Evolutionary conservation across 225 moss, liverwort and hornwort species (phyloP), one percentile per base, ranked within the genome.

Genomic region (Physcomitrium patens): DNA sequence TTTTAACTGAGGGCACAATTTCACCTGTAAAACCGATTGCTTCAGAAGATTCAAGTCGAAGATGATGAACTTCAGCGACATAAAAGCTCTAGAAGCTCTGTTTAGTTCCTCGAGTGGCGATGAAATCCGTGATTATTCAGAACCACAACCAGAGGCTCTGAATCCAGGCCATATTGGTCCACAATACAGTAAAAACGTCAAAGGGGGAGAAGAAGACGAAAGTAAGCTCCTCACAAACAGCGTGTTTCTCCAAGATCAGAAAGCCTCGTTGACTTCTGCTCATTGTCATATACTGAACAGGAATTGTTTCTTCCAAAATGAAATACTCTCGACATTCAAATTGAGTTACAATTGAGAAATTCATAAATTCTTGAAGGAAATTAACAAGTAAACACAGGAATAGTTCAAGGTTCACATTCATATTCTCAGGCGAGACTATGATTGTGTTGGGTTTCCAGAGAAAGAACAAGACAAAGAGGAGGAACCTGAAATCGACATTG

Each of bases 101-200:
- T 78, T 90, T 50, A 27, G 67, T 13, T 24, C 78, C 18, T 71
- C 72, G 4, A 68, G 57, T 62, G 43, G 59, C 0, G 22, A 27
- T 42, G 72, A 76, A 41, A 47, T 26, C 3, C 67, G 52, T 1
- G 87, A 85, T 61, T 82, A 71, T n/a, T 80, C 80, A 10, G 75
- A 85, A 23, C 19, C 81, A 8, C 8, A 65, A 19, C 10, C 45
- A 9, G 80, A 82, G 0, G 76, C 41, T 0, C 46, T 85, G n/a
- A 83, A 85, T 77, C 88, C 88, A 8, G 82, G 88, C 37, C 85
- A 85, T 0, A 88, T 88, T 63, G 88, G 85, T 22, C 88, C 85
- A 10, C 82, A 78, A 59, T 76, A 82, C 7, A 85, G 87, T 74
- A 82, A 76, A 62, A 79, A 87, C 51, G 84, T 78, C 11, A 88